Percentiles rank a stretch among this genome's conserved stretches.
Evolutionary conservation across 805 yeast species (phyloP).

Genomic region (Hanseniaspora singularis): DNA sequence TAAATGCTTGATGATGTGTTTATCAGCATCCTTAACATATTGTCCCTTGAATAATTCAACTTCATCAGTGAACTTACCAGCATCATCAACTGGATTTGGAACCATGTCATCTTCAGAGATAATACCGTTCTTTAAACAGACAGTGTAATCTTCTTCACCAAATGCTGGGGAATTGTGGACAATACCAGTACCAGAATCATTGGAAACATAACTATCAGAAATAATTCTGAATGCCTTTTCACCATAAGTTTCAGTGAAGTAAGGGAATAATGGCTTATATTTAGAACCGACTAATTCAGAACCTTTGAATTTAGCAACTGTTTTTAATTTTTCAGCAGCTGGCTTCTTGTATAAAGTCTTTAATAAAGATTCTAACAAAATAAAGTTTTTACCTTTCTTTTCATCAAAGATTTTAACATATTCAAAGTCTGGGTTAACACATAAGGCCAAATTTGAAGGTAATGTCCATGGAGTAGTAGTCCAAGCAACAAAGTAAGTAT

Average conservation of each 20-base stretch:
- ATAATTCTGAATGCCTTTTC: slow-evolving; percentile 75
- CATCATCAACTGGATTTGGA: slow-evolving; percentile 92
- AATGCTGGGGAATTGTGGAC: slow-evolving; percentile 98
- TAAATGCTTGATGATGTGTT: slow-evolving; percentile 71
- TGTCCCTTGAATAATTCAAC: slow-evolving; percentile 67
- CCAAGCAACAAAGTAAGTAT: slow-evolving; percentile 88
- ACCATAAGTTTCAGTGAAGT: slow-evolving; percentile 61
- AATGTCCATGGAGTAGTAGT: slow-evolving; percentile 99
- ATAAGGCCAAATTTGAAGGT: slow-evolving; percentile 84
- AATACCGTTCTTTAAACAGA: slow-evolving; percentile 63
- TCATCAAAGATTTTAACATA: slow-evolving; percentile 89
- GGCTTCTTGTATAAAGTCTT: slow-evolving; percentile 89
- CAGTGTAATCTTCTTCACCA: slow-evolving; percentile 96
- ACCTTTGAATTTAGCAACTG: slow-evolving; percentile 74
- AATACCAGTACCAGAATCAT: slow-evolving; percentile 96
- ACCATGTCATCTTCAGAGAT: slow-evolving; percentile 56
- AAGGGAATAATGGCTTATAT: slow-evolving; percentile 75
- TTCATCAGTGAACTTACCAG: slow-evolving; percentile 68
- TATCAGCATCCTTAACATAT: slow-evolving; percentile 93
- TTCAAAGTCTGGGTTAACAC: slow-evolving; percentile 83
- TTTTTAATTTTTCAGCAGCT: slow-evolving; percentile 69
- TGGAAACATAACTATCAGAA: slow-evolving; percentile 71
- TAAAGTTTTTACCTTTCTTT: slow-evolving; percentile 66
- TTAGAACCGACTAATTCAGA: slow-evolving; percentile 63
- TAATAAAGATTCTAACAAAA: slow-evolving; percentile 71